Evolutionary conservation across 2,329 filamentous ascomycete genomes (phyloP), one percentile per base, ranked within the genome.

Genomic region (Pseudovirgaria hyperparasitica): DNA sequence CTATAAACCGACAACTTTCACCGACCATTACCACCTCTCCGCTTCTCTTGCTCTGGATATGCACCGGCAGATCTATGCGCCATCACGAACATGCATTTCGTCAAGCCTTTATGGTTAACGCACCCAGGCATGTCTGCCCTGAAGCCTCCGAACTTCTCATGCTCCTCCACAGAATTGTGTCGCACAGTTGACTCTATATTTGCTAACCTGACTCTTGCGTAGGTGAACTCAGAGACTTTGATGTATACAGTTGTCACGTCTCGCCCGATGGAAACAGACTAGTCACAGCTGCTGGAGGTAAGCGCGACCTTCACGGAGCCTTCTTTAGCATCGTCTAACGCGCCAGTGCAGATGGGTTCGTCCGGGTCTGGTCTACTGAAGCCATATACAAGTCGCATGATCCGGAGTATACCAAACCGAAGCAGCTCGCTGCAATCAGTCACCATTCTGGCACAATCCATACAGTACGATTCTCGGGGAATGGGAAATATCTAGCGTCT

Each of bases 401-500:
- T 39, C 61, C 72, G 18, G 66, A 67, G 33, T 86, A 77, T 57
- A 68, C 65, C 29, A 79, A 75, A 42, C 87, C 92, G 25, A 85
- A 82, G 46, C 92, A 98, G 65, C 73, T 98, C 45, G 92, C 87
- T 42, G 87, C 92, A 46, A 90, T 98, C 73, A 96, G 85, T 70
- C 86, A 96, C 50, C 90, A 98, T 55, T 86, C 92, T 4, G 90
- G 87, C 41, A 96, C 87, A 11, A 94, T 96, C 36, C 87, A 94
- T 57, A 85, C 87, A 1, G 90, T 98, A 37, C 81, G 92, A 40
- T 98, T 96, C 62, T 96, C 90, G 7, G 79, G 84, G 16, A 94
- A 92, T 48, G 82, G 85, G 31, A 84, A 84, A 50, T 98, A 94
- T 52, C 71, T 98, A 27, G 92, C 92, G 18, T 96, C 87, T 8